Percentiles rank a stretch among this genome's conserved stretches.
These are phyloP conservation scores for Pinus taeda DNA, from an alignment of 75 land plant species.

Conservation along the genomic window DNA sequence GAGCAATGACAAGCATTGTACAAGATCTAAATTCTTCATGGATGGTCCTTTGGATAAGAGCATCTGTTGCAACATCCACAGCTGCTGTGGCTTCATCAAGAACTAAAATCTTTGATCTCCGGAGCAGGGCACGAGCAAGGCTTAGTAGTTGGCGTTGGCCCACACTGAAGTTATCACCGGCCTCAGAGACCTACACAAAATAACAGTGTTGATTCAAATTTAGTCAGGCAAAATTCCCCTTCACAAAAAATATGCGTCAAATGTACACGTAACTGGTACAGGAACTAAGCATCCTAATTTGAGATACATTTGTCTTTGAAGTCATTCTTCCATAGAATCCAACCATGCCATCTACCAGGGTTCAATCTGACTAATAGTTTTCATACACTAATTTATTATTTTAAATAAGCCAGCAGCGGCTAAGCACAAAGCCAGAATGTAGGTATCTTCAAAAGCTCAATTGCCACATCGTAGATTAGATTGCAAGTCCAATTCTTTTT, in stretches of 20 bases:
- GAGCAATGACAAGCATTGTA: slow-evolving; percentile 98
- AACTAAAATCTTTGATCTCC: slow-evolving; percentile 94
- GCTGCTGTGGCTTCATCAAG: slow-evolving; percentile 99
- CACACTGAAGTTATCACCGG: slow-evolving; percentile 97
- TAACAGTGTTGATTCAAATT: not conserved
- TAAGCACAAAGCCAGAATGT: not conserved
- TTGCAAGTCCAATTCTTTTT: not conserved
- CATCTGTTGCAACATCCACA: slow-evolving; percentile 97
- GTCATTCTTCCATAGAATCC: not conserved
- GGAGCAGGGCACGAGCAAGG: slow-evolving; percentile 85
- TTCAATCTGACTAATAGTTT: no score
- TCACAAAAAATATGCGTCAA: not conserved
- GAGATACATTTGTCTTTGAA: not conserved
- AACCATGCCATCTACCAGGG: not conserved
- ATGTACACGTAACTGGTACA: not conserved
- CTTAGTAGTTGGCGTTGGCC: slow-evolving; percentile 98
- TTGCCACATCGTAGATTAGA: not conserved
- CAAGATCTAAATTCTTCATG: slow-evolving; percentile 94
- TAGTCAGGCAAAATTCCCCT: not conserved
- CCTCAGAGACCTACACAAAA: slow-evolving; percentile 65
- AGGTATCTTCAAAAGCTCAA: not conserved
- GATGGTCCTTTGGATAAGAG: slow-evolving; percentile 92
- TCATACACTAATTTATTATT: no score
- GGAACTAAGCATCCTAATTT: not conserved
- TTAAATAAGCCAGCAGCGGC: not conserved